Conservation (phyloP, 345 rosid genomes). For the Euclidium syriacum region DNA sequence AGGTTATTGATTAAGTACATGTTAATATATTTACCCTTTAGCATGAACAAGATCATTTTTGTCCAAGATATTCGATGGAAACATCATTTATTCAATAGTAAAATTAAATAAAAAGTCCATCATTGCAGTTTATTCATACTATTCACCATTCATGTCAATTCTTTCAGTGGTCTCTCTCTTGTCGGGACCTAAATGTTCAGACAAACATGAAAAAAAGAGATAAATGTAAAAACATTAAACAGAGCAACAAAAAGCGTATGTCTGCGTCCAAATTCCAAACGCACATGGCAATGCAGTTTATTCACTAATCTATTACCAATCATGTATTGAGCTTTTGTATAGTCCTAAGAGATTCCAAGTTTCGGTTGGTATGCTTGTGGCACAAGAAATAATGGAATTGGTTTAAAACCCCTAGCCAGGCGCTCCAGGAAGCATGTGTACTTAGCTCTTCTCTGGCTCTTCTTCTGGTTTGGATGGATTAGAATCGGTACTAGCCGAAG, state of each 20-base stretch:
- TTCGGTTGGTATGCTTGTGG: not conserved
- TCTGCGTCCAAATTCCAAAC: not conserved
- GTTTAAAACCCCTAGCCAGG: not conserved
- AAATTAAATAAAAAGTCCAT: no score
- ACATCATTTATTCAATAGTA: no score
- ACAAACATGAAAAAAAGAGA: not conserved
- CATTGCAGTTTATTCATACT: no score
- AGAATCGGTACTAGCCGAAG: conserved; percentile 36
- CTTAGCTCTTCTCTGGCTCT: conserved; percentile 29
- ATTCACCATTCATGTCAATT: no score
- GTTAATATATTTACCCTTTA: no score
- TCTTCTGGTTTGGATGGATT: conserved; percentile 28
- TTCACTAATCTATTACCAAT: not conserved
- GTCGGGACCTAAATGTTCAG: no score
- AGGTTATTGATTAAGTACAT: no score
- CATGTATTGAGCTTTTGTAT: conserved; percentile 9
- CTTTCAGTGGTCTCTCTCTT: no score
- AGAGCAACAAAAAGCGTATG: not conserved
- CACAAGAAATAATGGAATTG: conserved; percentile 1
- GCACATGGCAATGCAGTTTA: not conserved
- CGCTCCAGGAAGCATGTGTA: not conserved
- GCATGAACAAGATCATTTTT: no score
- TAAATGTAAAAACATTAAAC: not conserved
- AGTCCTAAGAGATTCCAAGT: not conserved
- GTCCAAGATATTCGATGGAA: no score